phyloP scores from a whole-genome alignment of 1,139 yeast genomes.

The Candida sanyaensis region DNA sequence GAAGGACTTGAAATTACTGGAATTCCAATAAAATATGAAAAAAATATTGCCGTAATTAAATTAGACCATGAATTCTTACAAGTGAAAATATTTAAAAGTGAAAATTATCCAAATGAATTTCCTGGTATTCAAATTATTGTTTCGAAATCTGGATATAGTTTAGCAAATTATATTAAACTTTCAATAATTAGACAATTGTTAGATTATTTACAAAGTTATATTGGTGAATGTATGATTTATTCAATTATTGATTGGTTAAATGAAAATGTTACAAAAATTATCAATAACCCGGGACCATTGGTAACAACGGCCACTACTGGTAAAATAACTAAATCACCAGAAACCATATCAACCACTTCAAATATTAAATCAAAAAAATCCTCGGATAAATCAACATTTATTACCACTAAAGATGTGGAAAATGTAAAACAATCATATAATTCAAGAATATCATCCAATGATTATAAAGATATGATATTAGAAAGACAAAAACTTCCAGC shows the following conservation, averaged over 20 bases:
- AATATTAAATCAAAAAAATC: neutral
- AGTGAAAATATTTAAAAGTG: constrained; percentile 53
- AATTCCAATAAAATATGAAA: constrained; percentile 18
- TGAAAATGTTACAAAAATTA: constrained; percentile 55
- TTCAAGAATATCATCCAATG: constrained; percentile 4
- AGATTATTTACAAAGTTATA: constrained; percentile 41
- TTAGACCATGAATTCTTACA: constrained; percentile 32
- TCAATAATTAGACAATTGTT: constrained; percentile 57
- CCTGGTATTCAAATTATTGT: constrained; percentile 66
- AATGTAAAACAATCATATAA: constrained; percentile 26
- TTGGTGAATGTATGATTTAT: constrained; percentile 73
- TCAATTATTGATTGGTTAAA: constrained; percentile 75
- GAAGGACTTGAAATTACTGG: constrained; percentile 65
- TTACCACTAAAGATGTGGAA: constrained; percentile 14
- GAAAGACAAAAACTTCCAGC: constrained; percentile 73
- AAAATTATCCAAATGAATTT: constrained; percentile 55
- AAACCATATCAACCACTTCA: neutral
- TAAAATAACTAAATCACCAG: neutral
- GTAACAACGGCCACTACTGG: constrained; percentile 13
- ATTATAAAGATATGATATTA: constrained; percentile 15
- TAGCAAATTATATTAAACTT: constrained; percentile 76
- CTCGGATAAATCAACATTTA: neutral
- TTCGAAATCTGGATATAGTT: constrained; percentile 41
- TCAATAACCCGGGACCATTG: constrained; percentile 75
- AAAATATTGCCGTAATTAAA: constrained; percentile 25